These are phyloP conservation scores for Ceriops zippeliana DNA, from an alignment of 345 rosid species.

Conservation along the genomic window DNA sequence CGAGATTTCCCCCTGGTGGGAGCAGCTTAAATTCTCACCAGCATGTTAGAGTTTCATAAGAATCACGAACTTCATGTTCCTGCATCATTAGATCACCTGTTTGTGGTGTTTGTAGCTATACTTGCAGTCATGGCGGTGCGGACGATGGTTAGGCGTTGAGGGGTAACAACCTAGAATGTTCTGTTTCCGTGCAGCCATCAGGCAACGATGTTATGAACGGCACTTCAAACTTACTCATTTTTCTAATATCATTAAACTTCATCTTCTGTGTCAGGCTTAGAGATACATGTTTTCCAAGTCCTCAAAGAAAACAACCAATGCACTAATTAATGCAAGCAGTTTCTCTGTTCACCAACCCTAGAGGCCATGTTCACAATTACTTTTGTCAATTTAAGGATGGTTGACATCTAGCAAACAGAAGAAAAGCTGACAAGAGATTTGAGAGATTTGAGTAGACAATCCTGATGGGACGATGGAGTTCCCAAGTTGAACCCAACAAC, in stretches of 20 bases:
- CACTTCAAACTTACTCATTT: background rate
- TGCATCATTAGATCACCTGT: background rate
- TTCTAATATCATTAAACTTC: background rate
- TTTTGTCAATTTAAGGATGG: background rate
- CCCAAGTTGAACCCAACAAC: no score
- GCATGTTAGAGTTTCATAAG: no score
- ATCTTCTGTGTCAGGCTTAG: background rate
- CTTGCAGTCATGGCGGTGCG: background rate
- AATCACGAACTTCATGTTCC: no score
- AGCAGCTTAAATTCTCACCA: no score
- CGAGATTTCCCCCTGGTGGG: no score
- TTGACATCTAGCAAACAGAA: no score
- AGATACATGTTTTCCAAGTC: background rate
- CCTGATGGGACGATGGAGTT: background rate
- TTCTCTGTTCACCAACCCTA: background rate
- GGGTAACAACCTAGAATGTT: no score
- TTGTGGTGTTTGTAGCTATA: background rate
- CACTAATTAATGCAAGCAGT: background rate
- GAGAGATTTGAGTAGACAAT: background rate
- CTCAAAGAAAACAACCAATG: background rate
- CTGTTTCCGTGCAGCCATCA: no score
- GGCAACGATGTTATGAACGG: no score
- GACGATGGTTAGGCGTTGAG: background rate
- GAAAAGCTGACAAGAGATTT: background rate
- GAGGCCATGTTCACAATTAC: background rate